Evolutionary conservation across 2,329 filamentous ascomycete genomes (phyloP).

Genomic region (Aspergillus pseudoterreus): DNA sequence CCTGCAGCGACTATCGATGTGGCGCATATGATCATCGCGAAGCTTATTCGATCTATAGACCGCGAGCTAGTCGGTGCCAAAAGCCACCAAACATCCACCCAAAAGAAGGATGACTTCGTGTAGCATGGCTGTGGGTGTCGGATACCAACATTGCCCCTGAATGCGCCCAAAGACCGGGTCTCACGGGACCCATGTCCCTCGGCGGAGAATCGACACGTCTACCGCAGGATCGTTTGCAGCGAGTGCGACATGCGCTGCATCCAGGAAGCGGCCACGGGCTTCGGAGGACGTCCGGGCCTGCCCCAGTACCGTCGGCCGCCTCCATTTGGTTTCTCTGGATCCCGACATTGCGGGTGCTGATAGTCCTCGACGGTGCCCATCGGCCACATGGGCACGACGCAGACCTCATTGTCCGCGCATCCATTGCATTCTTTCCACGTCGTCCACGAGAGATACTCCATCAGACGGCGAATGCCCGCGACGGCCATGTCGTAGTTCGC

Average conservation of each 20-base stretch:
- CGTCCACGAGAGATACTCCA: conserved; percentile 55
- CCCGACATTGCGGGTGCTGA: conserved; percentile 44
- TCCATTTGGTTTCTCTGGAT: conserved; percentile 20
- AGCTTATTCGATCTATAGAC: not conserved
- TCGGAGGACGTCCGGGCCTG: not conserved
- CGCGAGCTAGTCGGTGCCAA: not conserved
- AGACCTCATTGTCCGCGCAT: conserved; percentile 54
- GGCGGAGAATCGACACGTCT: not conserved
- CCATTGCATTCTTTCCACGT: conserved; percentile 56
- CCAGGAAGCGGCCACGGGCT: not conserved
- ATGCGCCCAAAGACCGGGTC: not conserved
- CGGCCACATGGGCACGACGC: conserved; percentile 64
- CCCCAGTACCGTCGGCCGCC: conserved; percentile 29
- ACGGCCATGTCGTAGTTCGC: conserved; percentile 23
- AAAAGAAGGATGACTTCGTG: not conserved
- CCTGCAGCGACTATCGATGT: conserved; percentile 11
- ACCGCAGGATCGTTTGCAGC: not conserved
- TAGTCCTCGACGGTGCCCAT: conserved; percentile 55
- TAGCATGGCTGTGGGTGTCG: not conserved
- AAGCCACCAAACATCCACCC: not conserved
- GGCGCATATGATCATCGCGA: conserved; percentile 7
- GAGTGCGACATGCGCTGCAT: not conserved
- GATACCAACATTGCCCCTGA: not conserved
- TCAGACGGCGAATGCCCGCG: conserved; percentile 38
- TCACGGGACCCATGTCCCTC: not conserved